These are phyloP conservation scores for Roridomyces roridus DNA, from an alignment of 768 basidiomycete species.

Conservation along the genomic window DNA sequence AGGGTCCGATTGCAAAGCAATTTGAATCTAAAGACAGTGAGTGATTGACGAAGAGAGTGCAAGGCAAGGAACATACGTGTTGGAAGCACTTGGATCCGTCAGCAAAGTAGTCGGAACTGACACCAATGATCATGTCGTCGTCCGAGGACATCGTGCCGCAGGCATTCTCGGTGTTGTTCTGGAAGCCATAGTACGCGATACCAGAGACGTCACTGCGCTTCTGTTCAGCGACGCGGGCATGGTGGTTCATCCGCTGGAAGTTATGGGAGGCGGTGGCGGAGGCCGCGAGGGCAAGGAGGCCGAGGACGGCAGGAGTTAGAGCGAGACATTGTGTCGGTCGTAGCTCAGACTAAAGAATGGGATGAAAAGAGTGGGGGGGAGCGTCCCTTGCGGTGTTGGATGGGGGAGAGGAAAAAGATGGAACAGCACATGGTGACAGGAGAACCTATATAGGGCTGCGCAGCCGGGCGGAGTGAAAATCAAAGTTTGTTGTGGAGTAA, in stretches of 20 bases:
- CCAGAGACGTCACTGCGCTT: constrained; percentile 17
- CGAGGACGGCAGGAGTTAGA: constrained; percentile 13
- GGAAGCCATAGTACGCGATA: constrained; percentile 25
- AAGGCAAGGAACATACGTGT: constrained; percentile 7
- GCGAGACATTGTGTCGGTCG: constrained; percentile 14
- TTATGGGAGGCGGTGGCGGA: constrained; percentile 20
- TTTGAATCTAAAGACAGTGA: constrained; percentile 12
- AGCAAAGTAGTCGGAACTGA: constrained; percentile 23
- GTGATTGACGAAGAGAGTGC: neutral
- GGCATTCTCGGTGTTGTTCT: constrained; percentile 24
- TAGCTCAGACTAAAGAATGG: constrained; percentile 17
- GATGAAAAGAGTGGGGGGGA: constrained; percentile 12
- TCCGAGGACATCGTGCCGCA: constrained; percentile 22
- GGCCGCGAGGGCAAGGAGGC: constrained; percentile 21
- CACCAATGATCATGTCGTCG: constrained; percentile 26
- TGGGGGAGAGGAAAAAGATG: too few relatives aligned
- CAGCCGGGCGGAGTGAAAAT: too few relatives aligned
- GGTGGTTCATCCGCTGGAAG: constrained; percentile 11
- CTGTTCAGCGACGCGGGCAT: constrained; percentile 14
- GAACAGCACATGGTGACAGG: too few relatives aligned
- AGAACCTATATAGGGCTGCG: too few relatives aligned
- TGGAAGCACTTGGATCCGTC: constrained; percentile 20
- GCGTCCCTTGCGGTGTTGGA: too few relatives aligned
- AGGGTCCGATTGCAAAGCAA: constrained; percentile 20
- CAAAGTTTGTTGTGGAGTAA: too few relatives aligned